phyloP scores from a whole-genome alignment of 768 basidiomycete species.

The Leccinum arenicola region DNA sequence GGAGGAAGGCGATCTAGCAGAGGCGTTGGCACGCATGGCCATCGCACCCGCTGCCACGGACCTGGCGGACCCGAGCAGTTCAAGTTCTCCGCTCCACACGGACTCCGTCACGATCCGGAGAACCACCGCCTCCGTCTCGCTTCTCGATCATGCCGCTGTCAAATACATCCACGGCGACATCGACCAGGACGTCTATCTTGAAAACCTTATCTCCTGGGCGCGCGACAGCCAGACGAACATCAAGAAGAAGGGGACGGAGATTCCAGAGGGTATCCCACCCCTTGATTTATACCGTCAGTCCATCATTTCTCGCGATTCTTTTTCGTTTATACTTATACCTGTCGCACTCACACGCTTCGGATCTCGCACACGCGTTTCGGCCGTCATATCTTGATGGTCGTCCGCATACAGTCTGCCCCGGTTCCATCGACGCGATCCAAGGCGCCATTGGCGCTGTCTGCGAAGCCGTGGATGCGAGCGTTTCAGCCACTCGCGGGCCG shows the following conservation, averaged over 20 bases:
- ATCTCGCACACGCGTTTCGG: background rate
- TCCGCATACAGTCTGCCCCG: constrained; percentile 61
- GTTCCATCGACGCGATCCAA: constrained; percentile 72
- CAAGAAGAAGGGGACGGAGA: constrained; percentile 62
- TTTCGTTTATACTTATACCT: background rate
- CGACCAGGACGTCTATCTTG: constrained; percentile 62
- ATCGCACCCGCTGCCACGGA: constrained; percentile 24
- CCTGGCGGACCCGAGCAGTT: background rate
- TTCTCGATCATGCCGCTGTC: constrained; percentile 60
- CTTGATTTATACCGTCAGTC: constrained; percentile 79
- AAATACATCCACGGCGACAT: constrained; percentile 75
- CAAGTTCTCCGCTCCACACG: constrained; percentile 11
- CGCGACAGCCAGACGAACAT: constrained; percentile 61
- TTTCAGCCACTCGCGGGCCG: constrained; percentile 28
- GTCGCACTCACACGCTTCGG: background rate
- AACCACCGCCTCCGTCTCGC: constrained; percentile 51
- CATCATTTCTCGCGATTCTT: background rate
- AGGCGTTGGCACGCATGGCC: constrained; percentile 45
- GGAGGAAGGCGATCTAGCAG: constrained; percentile 46
- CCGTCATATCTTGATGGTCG: background rate
- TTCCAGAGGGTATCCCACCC: constrained; percentile 67
- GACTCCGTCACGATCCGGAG: constrained; percentile 45
- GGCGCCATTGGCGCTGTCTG: constrained; percentile 83
- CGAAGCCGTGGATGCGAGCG: constrained; percentile 78
- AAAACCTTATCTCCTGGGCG: constrained; percentile 59